Conservation (phyloP, 208 protist species). For the Trypanosoma caninum region DNA sequence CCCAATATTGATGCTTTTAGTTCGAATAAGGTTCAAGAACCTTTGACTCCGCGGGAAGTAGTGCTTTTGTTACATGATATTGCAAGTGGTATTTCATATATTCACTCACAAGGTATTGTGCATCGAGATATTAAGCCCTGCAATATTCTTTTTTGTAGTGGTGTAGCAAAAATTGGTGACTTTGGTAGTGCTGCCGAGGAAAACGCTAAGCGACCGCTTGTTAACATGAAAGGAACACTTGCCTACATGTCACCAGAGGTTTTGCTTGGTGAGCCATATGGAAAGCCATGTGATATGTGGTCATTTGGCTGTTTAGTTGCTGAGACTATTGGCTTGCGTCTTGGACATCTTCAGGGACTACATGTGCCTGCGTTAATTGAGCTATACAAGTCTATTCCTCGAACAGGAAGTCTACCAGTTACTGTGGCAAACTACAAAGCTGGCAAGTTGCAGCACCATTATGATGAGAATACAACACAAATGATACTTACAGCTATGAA, state of each 20-base stretch:
- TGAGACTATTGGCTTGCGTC: conserved; percentile 65
- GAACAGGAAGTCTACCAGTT: conserved; percentile 42
- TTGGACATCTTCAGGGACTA: conserved; percentile 67
- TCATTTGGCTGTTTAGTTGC: conserved; percentile 77
- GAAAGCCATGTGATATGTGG: conserved; percentile 81
- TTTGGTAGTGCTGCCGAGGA: conserved; percentile 68
- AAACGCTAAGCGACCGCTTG: conserved; percentile 37
- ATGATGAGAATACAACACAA: conserved; percentile 16
- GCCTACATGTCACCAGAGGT: conserved; percentile 87
- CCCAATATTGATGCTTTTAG: neutral
- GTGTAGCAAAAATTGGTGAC: conserved; percentile 78
- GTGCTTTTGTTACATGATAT: conserved; percentile 76
- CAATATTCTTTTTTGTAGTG: conserved; percentile 73
- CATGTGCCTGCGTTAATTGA: conserved; percentile 64
- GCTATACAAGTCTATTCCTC: conserved; percentile 50
- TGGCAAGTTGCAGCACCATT: conserved; percentile 40
- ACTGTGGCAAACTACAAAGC: conserved; percentile 44
- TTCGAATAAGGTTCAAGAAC: neutral
- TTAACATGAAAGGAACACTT: conserved; percentile 77
- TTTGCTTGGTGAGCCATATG: conserved; percentile 76
- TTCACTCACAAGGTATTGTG: conserved; percentile 66
- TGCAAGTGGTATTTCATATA: conserved; percentile 51
- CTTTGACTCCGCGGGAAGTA: conserved; percentile 8
- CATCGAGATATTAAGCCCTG: conserved; percentile 85
- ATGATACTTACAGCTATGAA: conserved; percentile 46